Evolutionary conservation across 1,284 basidiomycete genomes (phyloP).

Genomic region (Rhodotorula sp.): DNA sequence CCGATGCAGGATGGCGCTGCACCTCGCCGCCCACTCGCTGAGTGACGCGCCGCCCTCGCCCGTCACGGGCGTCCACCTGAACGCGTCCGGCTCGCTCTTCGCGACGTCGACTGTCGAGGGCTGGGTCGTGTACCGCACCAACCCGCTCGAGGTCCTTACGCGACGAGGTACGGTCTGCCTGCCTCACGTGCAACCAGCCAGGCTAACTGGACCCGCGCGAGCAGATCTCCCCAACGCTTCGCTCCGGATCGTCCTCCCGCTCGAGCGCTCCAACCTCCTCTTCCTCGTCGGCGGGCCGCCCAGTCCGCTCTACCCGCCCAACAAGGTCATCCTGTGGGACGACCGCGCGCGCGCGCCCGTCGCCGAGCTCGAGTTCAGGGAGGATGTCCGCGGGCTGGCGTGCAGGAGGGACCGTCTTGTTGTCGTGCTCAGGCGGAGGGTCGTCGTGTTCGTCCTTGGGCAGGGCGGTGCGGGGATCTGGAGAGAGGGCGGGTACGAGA

Average conservation of each 20-base stretch:
- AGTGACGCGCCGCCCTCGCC: slow-evolving; percentile 2
- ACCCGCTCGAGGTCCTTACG: slow-evolving; percentile 73
- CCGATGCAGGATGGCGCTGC: slow-evolving; percentile 3
- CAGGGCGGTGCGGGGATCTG: slow-evolving; percentile 50
- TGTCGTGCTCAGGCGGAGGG: slow-evolving; percentile 75
- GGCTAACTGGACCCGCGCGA: slow-evolving; percentile 7
- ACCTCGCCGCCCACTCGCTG: slow-evolving; percentile 1
- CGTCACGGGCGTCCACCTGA: background rate
- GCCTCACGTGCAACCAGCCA: background rate
- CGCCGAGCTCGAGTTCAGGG: slow-evolving; percentile 88
- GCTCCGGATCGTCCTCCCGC: slow-evolving; percentile 69
- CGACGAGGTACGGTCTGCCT: slow-evolving; percentile 65
- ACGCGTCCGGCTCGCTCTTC: slow-evolving; percentile 57
- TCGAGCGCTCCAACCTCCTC: slow-evolving; percentile 80
- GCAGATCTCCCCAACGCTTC: slow-evolving; percentile 31
- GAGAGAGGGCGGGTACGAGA: slow-evolving; percentile 80
- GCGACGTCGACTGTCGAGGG: slow-evolving; percentile 77
- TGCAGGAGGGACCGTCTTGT: slow-evolving; percentile 79
- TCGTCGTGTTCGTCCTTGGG: slow-evolving; percentile 65
- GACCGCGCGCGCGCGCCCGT: slow-evolving; percentile 72
- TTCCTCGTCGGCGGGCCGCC: slow-evolving; percentile 87
- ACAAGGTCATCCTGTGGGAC: slow-evolving; percentile 91
- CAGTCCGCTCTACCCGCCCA: slow-evolving; percentile 87
- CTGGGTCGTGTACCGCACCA: slow-evolving; percentile 80
- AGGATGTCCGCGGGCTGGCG: slow-evolving; percentile 76